Evolutionary conservation across 208 protist genomes (phyloP).

Genomic region (Acanthamoeba royreba): DNA sequence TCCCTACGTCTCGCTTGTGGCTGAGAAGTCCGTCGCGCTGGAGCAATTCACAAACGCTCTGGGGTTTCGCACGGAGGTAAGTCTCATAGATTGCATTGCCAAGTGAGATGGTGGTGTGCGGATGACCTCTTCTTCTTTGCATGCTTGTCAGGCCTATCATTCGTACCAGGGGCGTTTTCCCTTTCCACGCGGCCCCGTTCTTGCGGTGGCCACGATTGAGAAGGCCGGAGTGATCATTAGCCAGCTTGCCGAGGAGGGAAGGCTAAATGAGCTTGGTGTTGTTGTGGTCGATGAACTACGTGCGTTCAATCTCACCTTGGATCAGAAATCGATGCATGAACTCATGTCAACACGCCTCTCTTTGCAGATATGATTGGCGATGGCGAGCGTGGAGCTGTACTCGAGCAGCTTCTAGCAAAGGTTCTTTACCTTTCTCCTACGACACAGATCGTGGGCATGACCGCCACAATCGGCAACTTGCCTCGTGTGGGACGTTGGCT

Average conservation of each 20-base stretch:
- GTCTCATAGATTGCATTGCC: no score
- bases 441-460: constrained; percentile 62
- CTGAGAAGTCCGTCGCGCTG: neutral
- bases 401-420: constrained; percentile 81
- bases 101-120: no score
- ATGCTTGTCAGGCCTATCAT: neutral
- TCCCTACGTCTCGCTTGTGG: neutral
- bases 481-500: constrained; percentile 65
- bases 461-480: constrained; percentile 78
- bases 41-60: neutral
- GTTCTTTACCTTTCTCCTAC: constrained; percentile 41
- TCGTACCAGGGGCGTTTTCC: neutral
- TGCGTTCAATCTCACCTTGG: no score
- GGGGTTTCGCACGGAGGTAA: neutral
- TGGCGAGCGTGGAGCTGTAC: constrained; percentile 62
- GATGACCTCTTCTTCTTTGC: neutral
- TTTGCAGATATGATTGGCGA: constrained; percentile 83
- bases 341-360: no score
- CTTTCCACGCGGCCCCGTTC: neutral
- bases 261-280: constrained; percentile 66
- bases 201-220: neutral
- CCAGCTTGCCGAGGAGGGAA: constrained; percentile 64
- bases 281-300: constrained; percentile 83
- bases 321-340: no score
- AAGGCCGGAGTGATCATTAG: constrained; percentile 76